These are phyloP conservation scores for Leucosporidium scottii DNA, from an alignment of 768 basidiomycete species.

Conservation along the genomic window DNA sequence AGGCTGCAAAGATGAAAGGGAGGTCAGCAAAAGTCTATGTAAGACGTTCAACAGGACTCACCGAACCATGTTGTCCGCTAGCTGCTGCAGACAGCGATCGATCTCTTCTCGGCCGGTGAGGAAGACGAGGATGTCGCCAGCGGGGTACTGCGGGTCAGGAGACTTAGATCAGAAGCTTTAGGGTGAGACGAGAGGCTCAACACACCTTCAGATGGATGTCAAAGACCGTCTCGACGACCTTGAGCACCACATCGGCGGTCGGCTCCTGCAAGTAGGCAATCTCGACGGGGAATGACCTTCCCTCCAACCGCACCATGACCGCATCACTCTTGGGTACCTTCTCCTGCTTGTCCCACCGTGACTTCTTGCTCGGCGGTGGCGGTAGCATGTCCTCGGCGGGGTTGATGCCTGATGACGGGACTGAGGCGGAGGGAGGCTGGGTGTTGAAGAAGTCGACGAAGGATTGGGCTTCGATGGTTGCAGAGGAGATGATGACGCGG, in stretches of 20 bases:
- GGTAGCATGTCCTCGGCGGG: slow-evolving; percentile 1
- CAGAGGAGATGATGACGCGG: slow-evolving; percentile 86
- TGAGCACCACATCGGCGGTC: slow-evolving; percentile 67
- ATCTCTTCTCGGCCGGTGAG: slow-evolving; percentile 95
- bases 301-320: slow-evolving; percentile 80
- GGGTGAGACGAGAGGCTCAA: background rate
- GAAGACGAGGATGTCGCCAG: slow-evolving; percentile 88
- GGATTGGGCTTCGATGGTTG: slow-evolving; percentile 84
- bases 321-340: slow-evolving; percentile 48
- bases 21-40: slow-evolving; percentile 49
- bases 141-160: slow-evolving; percentile 53
- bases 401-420: slow-evolving; percentile 2
- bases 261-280: slow-evolving; percentile 78
- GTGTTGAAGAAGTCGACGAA: slow-evolving; percentile 84
- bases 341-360: slow-evolving; percentile 8
- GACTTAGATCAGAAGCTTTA: background rate
- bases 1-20: slow-evolving; percentile 45
- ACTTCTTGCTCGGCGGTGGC: background rate
- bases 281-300: slow-evolving; percentile 90
- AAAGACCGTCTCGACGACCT: slow-evolving; percentile 75
- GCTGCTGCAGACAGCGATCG: slow-evolving; percentile 70
- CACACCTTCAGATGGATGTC: slow-evolving; percentile 67
- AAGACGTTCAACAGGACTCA: slow-evolving; percentile 47
- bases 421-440: slow-evolving; percentile 36
- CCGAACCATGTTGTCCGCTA: slow-evolving; percentile 58